Evolutionary conservation across 805 yeast species (phyloP).

Genomic region (Monosporozyma siamensis): DNA sequence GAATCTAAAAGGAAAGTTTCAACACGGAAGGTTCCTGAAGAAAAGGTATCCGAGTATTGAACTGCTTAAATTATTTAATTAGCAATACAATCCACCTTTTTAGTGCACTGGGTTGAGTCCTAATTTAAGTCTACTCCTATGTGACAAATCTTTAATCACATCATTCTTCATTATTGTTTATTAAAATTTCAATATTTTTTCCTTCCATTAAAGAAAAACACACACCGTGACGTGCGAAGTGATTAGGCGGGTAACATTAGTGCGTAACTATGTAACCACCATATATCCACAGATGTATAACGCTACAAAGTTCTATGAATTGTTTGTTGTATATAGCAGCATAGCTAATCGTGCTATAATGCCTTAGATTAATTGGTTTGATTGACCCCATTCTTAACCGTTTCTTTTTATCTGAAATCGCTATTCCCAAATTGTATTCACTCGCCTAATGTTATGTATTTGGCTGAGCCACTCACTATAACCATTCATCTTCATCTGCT

Average conservation of each 20-base stretch:
- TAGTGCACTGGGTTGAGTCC: neutral
- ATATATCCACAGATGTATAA: too few species aligned
- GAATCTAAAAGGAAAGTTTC: neutral
- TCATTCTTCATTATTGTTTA: neutral
- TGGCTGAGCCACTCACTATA: too few species aligned
- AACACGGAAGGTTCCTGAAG: neutral
- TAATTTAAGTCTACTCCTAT: neutral
- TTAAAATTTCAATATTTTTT: constrained; percentile 1
- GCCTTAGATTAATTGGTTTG: too few species aligned
- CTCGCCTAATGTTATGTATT: too few species aligned
- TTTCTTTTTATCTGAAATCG: too few species aligned
- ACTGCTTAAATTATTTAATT: neutral
- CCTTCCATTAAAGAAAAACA: neutral
- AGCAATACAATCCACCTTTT: constrained; percentile 2
- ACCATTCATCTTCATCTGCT: neutral
- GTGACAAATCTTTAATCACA: neutral
- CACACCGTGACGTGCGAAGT: neutral
- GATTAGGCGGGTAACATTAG: neutral
- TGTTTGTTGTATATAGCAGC: too few species aligned
- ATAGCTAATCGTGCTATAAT: too few species aligned
- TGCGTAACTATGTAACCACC: neutral
- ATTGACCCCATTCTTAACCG: too few species aligned
- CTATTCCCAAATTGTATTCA: too few species aligned
- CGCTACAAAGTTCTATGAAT: too few species aligned
- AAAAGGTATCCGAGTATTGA: neutral